Percentiles rank a stretch among this genome's conserved stretches.
These are phyloP conservation scores for Helicocarpus griseus DNA, from an alignment of 2,329 filamentous ascomycete species.

Conservation along the genomic window DNA sequence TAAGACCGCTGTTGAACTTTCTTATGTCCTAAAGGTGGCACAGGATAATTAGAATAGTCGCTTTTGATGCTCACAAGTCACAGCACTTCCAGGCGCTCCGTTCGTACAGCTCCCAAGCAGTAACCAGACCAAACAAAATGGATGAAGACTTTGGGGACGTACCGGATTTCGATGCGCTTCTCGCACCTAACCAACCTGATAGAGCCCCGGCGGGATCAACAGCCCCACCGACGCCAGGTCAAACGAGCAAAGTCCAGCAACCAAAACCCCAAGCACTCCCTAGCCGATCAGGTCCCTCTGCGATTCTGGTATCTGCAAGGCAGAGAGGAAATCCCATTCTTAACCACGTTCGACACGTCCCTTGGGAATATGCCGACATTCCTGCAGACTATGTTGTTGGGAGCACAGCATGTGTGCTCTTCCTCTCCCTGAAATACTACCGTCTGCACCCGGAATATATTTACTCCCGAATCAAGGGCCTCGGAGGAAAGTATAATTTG, in stretches of 20 bases:
- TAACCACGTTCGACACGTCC: conserved; percentile 66
- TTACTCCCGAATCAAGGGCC: conserved; percentile 77
- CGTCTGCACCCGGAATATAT: conserved; percentile 96
- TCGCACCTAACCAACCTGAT: conserved; percentile 16
- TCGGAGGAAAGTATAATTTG: conserved; percentile 78
- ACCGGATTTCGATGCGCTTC: conserved; percentile 32
- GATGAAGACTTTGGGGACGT: conserved; percentile 42
- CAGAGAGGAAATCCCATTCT: conserved; percentile 95
- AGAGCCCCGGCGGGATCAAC: conserved; percentile 15
- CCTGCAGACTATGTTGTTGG: conserved; percentile 87
- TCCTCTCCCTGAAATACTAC: conserved; percentile 93
- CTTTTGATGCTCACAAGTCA: too few species aligned
- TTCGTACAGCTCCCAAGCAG: conserved; percentile 13
- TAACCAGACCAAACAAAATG: conserved; percentile 25
- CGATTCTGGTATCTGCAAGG: conserved; percentile 80
- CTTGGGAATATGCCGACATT: conserved; percentile 98
- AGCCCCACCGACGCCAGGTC: conserved; percentile 34
- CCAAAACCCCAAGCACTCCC: conserved; percentile 81
- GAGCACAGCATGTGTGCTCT: conserved; percentile 77
- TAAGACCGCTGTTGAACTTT: too few species aligned
- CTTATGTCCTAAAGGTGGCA: too few species aligned
- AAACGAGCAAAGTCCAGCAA: conserved; percentile 58
- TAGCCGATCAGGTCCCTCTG: conserved; percentile 55
- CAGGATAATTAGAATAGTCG: too few species aligned
- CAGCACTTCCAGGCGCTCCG: too few species aligned